Base-by-base conservation (phyloP, 2,329 filamentous ascomycete species). In the Phialocephala sp. region DNA sequence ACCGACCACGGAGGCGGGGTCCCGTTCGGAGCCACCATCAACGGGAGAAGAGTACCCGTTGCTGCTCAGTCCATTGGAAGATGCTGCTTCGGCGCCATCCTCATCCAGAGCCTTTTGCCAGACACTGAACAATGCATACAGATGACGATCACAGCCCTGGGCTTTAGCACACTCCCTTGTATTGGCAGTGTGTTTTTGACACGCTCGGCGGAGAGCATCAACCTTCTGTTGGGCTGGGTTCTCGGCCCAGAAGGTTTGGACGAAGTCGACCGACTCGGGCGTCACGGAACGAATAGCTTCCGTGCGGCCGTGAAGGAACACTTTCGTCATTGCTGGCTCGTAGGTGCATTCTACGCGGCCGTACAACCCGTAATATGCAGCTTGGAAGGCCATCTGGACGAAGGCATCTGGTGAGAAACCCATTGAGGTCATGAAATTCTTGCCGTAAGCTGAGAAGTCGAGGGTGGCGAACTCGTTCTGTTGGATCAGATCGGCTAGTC, bases 301-400 rank as follows among this genome's bases (percentile, higher is more conserved):
- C 0, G 95, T 99, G 55, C 95, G 91, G 12, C 95, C 95, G 76
- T 98, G 95, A 66, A 96, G 87, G 80, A 88, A 99, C 66, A 91
- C 83, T 78, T 99, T 99, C 60, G 95, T 99, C 95, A 99, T 98
- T 50, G 95, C 94, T 8, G 95, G 95, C 79, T 99, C 95, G 77
- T 99, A 99, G 0, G 94, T 95, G 76, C 93, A 97, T 78, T 98
- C 95, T 1, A 97, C 88, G 4, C 93, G 89, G 2, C 95, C 95
- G 73, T 98, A 99, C 8, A 99, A 85, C 1, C 95, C 95, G 75
- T 97, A 99, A 81, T 99, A 98, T 0, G 95, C 94, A 4, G 94
- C 94, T 78, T 99, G 95, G 81, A 97, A 97, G 0, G 95, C 95
- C 94, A 99, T 98, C 78, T 99, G 95, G 22, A 99, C 92, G 76